Evolutionary conservation across 2,329 filamentous ascomycete genomes (phyloP), one percentile per base, ranked within the genome.

Genomic region (Apiospora marii): DNA sequence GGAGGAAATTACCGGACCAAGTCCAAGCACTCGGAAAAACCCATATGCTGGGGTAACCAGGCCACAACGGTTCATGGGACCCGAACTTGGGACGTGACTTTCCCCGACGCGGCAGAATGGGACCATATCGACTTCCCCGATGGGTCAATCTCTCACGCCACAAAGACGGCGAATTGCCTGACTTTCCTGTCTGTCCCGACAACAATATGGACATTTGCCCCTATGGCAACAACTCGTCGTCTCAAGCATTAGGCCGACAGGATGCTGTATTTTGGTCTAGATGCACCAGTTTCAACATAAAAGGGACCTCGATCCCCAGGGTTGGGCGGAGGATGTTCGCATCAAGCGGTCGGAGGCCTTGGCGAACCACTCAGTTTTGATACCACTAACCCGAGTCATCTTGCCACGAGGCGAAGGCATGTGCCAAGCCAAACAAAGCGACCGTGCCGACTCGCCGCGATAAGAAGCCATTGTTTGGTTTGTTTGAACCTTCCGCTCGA

Each of bases 11-110:
- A 34, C 58, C 30, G 58, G 58, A 34, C 34, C 34, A 64, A 34
- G 58, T 41, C 58, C 58, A 64, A 64, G 58, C 58, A 41, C 34
- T n/a, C 58, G 58, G 58, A n/a, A 4, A 24, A 41, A n/a, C 34
- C 58, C 58, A n/a, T 64, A 12, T 7, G 34, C 22, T n/a, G 19
- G 30, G 30, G 19, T n/a, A 4, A 13, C 34, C 58, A 24, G 58
- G 10, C 58, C 19, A 41, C 1, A 6, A 6, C 1, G 19, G 2
- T 22, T n/a, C 10, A 14, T 14, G 58, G 34, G 41, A 24, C 22
- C 34, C 13, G 58, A 13, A 64, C 8, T 64, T n/a, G 34, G 22
- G 34, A 64, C 22, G 58, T 14, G 19, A n/a, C 19, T 19, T 41
- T 64, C 13, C 34, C 49, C 34, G 8, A 64, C 19, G 13, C 27